These are phyloP conservation scores for Alternaria postmessia DNA, from an alignment of 2,329 filamentous ascomycete genomes.

Conservation along the genomic window DNA sequence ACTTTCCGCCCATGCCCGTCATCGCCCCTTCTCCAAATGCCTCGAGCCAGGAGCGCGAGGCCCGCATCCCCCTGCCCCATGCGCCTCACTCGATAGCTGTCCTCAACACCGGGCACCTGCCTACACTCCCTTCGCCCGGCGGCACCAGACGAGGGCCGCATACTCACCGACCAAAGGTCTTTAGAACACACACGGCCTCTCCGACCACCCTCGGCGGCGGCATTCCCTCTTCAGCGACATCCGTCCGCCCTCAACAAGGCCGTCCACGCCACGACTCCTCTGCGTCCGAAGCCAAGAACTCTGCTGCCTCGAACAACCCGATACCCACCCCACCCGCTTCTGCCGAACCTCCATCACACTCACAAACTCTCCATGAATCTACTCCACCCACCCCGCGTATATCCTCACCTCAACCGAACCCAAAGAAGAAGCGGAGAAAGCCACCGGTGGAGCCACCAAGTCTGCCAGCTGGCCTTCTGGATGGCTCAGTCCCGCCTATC, in stretches of 20 bases:
- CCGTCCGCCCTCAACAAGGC: constrained; percentile 32
- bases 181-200: constrained; percentile 80
- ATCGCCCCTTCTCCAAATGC: constrained; percentile 53
- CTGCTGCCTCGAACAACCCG: constrained; percentile 57
- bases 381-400: constrained; percentile 60
- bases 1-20: constrained; percentile 75
- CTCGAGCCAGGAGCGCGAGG: constrained; percentile 49
- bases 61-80: constrained; percentile 48
- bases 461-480: constrained; percentile 69
- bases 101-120: constrained; percentile 79
- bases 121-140: constrained; percentile 84
- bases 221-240: constrained; percentile 53
- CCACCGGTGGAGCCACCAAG: constrained; percentile 44
- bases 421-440: constrained; percentile 58
- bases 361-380: constrained; percentile 45
- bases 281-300: constrained; percentile 55
- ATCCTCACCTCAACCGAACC: constrained; percentile 57
- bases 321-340: constrained; percentile 63
- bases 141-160: constrained; percentile 61
- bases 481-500: constrained; percentile 89
- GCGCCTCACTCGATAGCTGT: constrained; percentile 75
- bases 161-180: constrained; percentile 66
- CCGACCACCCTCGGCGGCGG: constrained; percentile 68
- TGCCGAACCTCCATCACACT: constrained; percentile 53
- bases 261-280: constrained; percentile 52